phyloP scores from a whole-genome alignment of 2,329 filamentous ascomycete genomes.

The Torrubiellomyces zombiae region DNA sequence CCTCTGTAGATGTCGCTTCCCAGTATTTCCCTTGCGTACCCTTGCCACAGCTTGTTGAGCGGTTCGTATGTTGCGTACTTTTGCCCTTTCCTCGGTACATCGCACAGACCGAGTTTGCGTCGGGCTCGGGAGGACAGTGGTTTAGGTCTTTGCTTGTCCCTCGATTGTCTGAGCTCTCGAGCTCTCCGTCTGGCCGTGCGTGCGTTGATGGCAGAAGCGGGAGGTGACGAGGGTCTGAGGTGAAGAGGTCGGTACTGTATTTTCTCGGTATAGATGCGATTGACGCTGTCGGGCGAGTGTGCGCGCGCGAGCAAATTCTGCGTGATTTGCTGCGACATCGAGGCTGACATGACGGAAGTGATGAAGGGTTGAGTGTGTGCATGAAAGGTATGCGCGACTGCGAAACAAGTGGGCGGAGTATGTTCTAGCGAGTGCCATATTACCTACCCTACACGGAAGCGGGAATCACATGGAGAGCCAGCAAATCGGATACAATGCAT shows the following conservation, averaged over 20 bases:
- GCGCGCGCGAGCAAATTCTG: slow-evolving; percentile 57
- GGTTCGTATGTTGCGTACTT: slow-evolving; percentile 60
- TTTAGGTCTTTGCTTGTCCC: slow-evolving; percentile 34
- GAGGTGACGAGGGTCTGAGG: slow-evolving; percentile 59
- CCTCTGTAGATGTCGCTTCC: slow-evolving; percentile 41
- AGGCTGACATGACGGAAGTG: slow-evolving; percentile 14
- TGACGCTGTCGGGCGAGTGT: slow-evolving; percentile 56
- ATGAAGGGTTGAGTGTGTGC: too few species aligned
- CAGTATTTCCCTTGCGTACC: slow-evolving; percentile 71
- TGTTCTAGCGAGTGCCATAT: too few species aligned
- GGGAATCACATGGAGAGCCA: too few species aligned
- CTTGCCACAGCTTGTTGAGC: slow-evolving; percentile 63
- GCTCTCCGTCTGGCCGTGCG: slow-evolving; percentile 39
- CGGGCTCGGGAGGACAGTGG: slow-evolving; percentile 72
- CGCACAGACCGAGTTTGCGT: slow-evolving; percentile 54
- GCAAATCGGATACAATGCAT: too few species aligned
- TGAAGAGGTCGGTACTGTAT: slow-evolving; percentile 68
- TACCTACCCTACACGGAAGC: too few species aligned
- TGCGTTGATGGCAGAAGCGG: slow-evolving; percentile 33
- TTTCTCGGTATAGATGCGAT: slow-evolving; percentile 63
- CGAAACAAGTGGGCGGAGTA: too few species aligned
- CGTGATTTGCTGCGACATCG: slow-evolving; percentile 24
- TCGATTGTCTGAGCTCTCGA: slow-evolving; percentile 26
- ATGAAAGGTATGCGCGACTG: too few species aligned
- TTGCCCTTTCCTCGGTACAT: slow-evolving; percentile 48